phyloP scores from a whole-genome alignment of 179 eudicot species.

The Dionaea muscipula region DNA sequence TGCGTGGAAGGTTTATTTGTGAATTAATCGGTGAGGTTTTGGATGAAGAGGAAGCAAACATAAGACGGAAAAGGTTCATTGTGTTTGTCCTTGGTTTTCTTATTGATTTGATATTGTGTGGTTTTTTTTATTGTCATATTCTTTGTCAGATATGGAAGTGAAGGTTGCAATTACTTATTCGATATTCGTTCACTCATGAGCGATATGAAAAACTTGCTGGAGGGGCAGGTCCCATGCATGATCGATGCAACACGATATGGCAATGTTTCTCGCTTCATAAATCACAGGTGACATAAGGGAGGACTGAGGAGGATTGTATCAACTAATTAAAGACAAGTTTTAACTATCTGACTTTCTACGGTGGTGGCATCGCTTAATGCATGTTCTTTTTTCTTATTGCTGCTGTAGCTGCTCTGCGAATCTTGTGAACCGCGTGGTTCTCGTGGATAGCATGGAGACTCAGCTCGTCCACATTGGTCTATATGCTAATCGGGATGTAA shows the following conservation, averaged over 20 bases:
- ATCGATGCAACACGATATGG: conserved; percentile 76
- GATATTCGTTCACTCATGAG: conserved; percentile 38
- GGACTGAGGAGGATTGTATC: no score
- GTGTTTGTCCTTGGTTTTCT: neutral
- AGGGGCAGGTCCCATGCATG: conserved; percentile 38
- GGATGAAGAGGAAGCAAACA: conserved; percentile 53
- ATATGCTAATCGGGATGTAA: conserved; percentile 81
- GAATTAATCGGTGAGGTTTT: conserved; percentile 84
- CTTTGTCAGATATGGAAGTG: conserved; percentile 35
- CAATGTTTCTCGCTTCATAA: conserved; percentile 76
- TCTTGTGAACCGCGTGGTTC: conserved; percentile 67
- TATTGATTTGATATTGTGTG: neutral
- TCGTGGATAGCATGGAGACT: conserved; percentile 88
- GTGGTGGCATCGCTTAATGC: neutral
- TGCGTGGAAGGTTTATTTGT: conserved; percentile 68
- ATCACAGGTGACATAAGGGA: conserved; percentile 73
- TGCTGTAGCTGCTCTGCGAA: conserved; percentile 83
- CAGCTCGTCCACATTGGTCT: conserved; percentile 73
- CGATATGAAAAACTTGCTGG: conserved; percentile 40
- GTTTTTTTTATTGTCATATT: conserved; percentile 1
- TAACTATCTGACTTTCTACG: no score
- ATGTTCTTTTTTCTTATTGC: conserved; percentile 11
- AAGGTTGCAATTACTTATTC: conserved; percentile 50
- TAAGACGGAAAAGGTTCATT: conserved; percentile 56
- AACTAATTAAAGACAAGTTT: no score